Base-by-base conservation (phyloP, 2,329 filamentous ascomycete species). In the Scleromitrula shiraiana region DNA sequence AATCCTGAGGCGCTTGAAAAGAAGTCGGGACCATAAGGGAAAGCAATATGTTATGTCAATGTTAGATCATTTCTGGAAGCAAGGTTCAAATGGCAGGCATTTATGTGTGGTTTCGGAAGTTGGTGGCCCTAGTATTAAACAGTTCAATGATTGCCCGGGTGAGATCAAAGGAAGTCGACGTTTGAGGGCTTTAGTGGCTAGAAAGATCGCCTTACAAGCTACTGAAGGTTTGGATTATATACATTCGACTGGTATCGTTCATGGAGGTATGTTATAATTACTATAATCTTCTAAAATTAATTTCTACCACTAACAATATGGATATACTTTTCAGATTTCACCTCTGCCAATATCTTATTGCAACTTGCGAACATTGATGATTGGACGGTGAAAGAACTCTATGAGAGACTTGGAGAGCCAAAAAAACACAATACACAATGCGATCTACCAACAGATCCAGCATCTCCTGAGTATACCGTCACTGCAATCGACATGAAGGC, bases 81-180 rank as follows among this genome's bases (percentile, higher is more conserved):
- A 54, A 2, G 69, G 71, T 8, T 69, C 69, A 6, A 74, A 74
- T 56, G 69, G 71, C 9, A 59, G 26, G 2, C 70, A 75, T 52
- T 53, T 61, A n/a, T 74, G 70, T 53, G 55, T 73, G 0, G 65
- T 74, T 5, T 50, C 49, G 17, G 49, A 54, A 17, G 52, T 56
- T 15, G 55, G 41, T 8, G 55, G 56, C 7, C 50, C 51, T 17
- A 58, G 53, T 41, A 50, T 58, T 19, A 53, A 52, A 19, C 37
- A 54, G 10, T 57, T 56, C 39, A 54, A 54, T 50, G 47, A 53
- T 6, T 55, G 54, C 26, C 53, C 54, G 2, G 54, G 53, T 24
- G 41, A 51, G 22, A 45, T 37, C n/a, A 46, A 36, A 26, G 54
- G 56, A 17, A 56, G 47, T 23, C 44, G 52, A n/a, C 41, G 54